A percentile compares a stretch with the other conserved stretches of the same genome.
These are phyloP conservation scores for Areca catechu DNA, from an alignment of 176 grass and related monocot species.

Conservation along the genomic window DNA sequence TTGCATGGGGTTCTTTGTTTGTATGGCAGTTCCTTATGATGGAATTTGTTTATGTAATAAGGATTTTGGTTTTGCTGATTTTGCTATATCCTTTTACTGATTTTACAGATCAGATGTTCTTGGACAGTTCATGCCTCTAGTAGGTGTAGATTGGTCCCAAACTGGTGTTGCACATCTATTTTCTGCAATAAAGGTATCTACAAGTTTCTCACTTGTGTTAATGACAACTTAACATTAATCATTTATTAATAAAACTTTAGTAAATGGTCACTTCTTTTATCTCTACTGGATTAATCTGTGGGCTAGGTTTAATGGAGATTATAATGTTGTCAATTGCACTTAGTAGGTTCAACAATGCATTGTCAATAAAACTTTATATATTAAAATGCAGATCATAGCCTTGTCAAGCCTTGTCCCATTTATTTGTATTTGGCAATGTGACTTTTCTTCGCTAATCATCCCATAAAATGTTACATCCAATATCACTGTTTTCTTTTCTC, in stretches of 20 bases:
- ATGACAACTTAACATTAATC: too few species aligned
- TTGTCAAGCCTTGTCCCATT: neutral
- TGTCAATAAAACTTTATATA: too few species aligned
- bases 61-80: neutral
- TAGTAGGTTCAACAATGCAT: too few species aligned
- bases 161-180: slow-evolving; percentile 96
- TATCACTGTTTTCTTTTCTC: neutral
- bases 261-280: neutral
- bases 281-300: neutral
- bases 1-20: too few species aligned
- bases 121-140: slow-evolving; percentile 95
- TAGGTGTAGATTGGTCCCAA: slow-evolving; percentile 98
- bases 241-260: too few species aligned
- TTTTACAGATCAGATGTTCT: slow-evolving; percentile 84
- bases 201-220: too few species aligned
- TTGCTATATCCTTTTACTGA: slow-evolving; percentile 19
- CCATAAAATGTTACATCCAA: neutral
- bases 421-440: slow-evolving; percentile 4
- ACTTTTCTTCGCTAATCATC: neutral
- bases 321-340: too few species aligned
- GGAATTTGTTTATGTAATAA: too few species aligned
- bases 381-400: too few species aligned
- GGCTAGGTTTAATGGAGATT: neutral
- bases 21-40: too few species aligned
- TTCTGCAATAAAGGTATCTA: slow-evolving; percentile 86